Evolutionary conservation across 768 basidiomycete species (phyloP), one percentile per base, ranked within the genome.

Genomic region (Suillus hirtellus): DNA sequence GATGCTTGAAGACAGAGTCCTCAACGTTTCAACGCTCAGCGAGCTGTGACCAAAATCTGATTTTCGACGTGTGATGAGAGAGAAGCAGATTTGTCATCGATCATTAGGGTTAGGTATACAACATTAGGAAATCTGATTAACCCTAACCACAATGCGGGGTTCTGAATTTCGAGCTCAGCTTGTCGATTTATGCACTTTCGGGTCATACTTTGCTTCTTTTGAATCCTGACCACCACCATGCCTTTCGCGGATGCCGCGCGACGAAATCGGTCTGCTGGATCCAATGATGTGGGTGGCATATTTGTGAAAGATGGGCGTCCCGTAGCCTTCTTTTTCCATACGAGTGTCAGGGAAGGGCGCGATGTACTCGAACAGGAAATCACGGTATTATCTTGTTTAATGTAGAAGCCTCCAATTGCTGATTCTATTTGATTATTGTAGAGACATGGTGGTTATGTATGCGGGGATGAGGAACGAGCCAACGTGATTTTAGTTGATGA

Each of bases 91-190:
- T 31, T 31, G 31, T 31, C 31, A 31, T 31, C 31, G 31, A 31
- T 31, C 31, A 37, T 37, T 37, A 37, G 35, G 35, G 35, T 37
- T 37, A 37, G 35, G 35, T 37, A 31, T 31, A 31, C 31, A 31
- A 31, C 31, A 31, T 31, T 31, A 31, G 31, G 31, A 31, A 31
- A 31, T 31, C 31, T 31, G 31, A 31, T 31, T 46, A 47, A 73
- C 72, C 72, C 70, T 73, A 73, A 73, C 73, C 73, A 50, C 15
- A 60, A 42, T 63, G 65, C 73, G 65, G 73, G 72, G 72, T 72
- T 72, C 54, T 38, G 71, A 73, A 63, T 64, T 75, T 64, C 43
- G 47, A 21, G 54, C 44, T 49, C 27, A 49, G 9, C n/a, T 50
- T 54, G 35, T 43, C n/a, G 9, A 52, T 31, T 19, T 21, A 27